These are phyloP conservation scores for Hymenotorrendiella dingleyae DNA, from an alignment of 2,329 filamentous ascomycete genomes.

Conservation along the genomic window DNA sequence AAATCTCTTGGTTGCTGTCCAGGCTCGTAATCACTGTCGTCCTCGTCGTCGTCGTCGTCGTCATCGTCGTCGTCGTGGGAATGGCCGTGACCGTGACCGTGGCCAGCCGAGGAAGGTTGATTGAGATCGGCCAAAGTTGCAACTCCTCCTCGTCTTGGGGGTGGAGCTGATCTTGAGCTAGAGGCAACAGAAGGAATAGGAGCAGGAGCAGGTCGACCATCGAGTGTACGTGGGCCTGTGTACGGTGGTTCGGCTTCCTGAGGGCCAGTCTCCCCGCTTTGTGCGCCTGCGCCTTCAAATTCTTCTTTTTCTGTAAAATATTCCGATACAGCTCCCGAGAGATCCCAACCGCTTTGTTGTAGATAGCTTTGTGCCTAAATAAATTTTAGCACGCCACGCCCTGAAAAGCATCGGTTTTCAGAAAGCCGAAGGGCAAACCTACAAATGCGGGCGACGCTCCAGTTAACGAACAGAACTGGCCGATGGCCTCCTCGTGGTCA, in stretches of 20 bases:
- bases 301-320: constrained; percentile 56
- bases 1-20: constrained; percentile 60
- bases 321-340: constrained; percentile 54
- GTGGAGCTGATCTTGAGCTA: constrained; percentile 18
- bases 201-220: constrained; percentile 52
- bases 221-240: constrained; percentile 56
- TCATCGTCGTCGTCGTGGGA: too few relatives aligned
- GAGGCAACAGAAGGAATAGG: constrained; percentile 27
- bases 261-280: constrained; percentile 38
- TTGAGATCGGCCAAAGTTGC: constrained; percentile 52
- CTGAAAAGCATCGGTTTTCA: too few relatives aligned
- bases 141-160: constrained; percentile 39
- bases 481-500: constrained; percentile 40
- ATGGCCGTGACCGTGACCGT: constrained; percentile 42
- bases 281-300: constrained; percentile 36
- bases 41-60: constrained; percentile 55
- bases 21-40: constrained; percentile 48
- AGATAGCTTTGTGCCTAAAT: constrained; percentile 63
- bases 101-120: constrained; percentile 19
- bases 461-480: constrained; percentile 53
- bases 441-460: constrained; percentile 44
- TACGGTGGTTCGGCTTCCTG: constrained; percentile 39
- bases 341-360: constrained; percentile 58
- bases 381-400: too few relatives aligned
- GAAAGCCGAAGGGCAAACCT: too few relatives aligned